Evolutionary conservation across 139 green algal genomes (phyloP).

Genomic region (Tetratostichococcus sp.): DNA sequence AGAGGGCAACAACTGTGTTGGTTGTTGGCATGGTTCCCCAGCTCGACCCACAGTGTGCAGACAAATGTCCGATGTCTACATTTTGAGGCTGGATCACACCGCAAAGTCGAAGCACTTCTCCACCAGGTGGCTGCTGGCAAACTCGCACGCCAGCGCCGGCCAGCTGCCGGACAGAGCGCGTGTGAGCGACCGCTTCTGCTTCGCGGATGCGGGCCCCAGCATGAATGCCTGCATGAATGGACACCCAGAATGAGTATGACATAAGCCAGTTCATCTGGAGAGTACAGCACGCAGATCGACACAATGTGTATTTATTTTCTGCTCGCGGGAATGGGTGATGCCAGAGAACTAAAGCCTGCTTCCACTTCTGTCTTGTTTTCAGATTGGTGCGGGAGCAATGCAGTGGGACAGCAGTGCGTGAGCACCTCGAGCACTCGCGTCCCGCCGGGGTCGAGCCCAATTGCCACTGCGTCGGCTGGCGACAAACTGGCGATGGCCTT

Average conservation of each 20-base stretch:
- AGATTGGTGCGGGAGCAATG: not conserved
- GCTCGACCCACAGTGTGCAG: no score
- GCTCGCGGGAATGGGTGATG: no score
- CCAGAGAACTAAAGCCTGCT: no score
- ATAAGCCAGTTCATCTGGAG: no score
- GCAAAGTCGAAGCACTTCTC: slow-evolving; percentile 40
- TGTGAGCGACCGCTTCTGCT: slow-evolving; percentile 43
- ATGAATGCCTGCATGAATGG: slow-evolving; percentile 11
- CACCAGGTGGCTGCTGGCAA: slow-evolving; percentile 41
- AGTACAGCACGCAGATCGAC: no score
- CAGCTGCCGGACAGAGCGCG: slow-evolving; percentile 35
- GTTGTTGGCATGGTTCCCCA: no score
- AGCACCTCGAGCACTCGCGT: slow-evolving; percentile 56
- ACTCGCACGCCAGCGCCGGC: slow-evolving; percentile 23
- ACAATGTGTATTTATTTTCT: no score
- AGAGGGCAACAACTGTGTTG: no score
- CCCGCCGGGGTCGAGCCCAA: slow-evolving; percentile 47
- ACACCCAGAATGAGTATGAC: no score
- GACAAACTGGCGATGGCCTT: slow-evolving; percentile 24
- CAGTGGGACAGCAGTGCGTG: not conserved
- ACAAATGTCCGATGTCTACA: no score
- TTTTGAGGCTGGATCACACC: no score
- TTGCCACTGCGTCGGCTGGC: slow-evolving; percentile 12
- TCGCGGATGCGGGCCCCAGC: slow-evolving; percentile 23
- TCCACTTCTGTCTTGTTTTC: no score